Percentiles rank a stretch among this genome's conserved stretches.
phyloP scores from a whole-genome alignment of 306 rosid genomes.

The Prunus mongolica region DNA sequence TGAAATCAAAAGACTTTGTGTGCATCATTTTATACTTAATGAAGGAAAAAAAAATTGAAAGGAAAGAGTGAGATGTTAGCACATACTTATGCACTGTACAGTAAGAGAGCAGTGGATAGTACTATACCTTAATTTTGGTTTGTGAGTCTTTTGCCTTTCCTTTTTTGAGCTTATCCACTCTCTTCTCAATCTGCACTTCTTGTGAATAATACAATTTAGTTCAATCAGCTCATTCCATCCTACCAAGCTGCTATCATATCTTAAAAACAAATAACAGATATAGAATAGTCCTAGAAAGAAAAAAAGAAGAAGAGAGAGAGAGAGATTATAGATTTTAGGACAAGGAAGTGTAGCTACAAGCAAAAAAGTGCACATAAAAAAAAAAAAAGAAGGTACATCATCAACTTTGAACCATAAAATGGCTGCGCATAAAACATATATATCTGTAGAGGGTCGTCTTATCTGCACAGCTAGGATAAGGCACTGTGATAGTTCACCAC shows the following conservation, averaged over 20 bases:
- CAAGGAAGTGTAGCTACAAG: slow-evolving; percentile 4
- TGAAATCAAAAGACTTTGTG: slow-evolving; percentile 16
- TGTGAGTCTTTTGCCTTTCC: slow-evolving; percentile 81
- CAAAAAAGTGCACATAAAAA: background rate
- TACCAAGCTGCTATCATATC: background rate
- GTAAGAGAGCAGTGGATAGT: background rate
- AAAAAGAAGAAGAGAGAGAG: background rate
- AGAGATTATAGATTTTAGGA: background rate
- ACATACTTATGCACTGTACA: background rate
- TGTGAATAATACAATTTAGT: slow-evolving; percentile 49
- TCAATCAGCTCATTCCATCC: slow-evolving; percentile 39
- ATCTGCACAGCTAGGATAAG: background rate
- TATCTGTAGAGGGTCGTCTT: background rate
- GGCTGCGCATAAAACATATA: background rate
- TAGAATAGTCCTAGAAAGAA: background rate
- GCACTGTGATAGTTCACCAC: background rate
- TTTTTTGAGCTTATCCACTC: slow-evolving; percentile 89
- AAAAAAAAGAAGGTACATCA: background rate
- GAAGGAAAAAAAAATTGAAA: background rate
- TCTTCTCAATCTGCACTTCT: slow-evolving; percentile 94
- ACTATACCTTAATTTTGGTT: slow-evolving; percentile 68
- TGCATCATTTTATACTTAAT: background rate
- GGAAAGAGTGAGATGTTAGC: background rate
- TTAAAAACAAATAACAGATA: background rate
- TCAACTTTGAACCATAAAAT: background rate